Base-by-base conservation (phyloP, 2,329 filamentous ascomycete genomes). In the Fusarium acutatum region DNA sequence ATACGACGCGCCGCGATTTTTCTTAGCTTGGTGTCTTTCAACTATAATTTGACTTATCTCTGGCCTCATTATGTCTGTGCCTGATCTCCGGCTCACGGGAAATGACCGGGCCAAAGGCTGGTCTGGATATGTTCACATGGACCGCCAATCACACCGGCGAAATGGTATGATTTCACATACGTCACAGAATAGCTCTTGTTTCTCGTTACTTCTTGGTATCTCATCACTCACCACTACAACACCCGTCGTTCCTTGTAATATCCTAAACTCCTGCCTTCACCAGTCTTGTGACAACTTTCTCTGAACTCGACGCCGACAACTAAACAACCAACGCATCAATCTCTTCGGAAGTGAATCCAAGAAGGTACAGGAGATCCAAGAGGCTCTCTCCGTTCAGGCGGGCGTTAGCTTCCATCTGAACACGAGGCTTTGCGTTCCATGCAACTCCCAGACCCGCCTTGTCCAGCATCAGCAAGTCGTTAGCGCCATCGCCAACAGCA, bases 371-470 rank as follows among this genome's bases (percentile, higher is more conserved):
- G 72, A 96, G 82, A 80, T 96, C 93, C 76, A 92, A 81, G 80
- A 96, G 82, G 72, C 87, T 93, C 69, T 89, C 86, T 28, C 90
- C 88, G 78, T 96, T 96, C 69, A 96, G 81, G 46, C 92, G 86
- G 20, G 91, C 90, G 34, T 91, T 90, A 5, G 94, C 94, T 80
- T 93, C 90, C 85, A 92, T 89, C 83, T 96, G 94, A 63, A 96
- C 94, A 66, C 90, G 87, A 5, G 93, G 93, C 85, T 96, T 96
- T 15, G 94, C 94, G 79, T 95, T 94, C 87, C 94, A 95, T 5
- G 94, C 94, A 7, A 96, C 91, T 26, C 94, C 94, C 41, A 96
- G 62, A 1, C 93, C 93, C 1, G 94, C 93, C 53, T 89, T 88
- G 14, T 86, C 87, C 86, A 96, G 90, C 94, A 96, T 96, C 65